phyloP scores from a whole-genome alignment of 441 rosid genomes.

The Mallotus repandus region DNA sequence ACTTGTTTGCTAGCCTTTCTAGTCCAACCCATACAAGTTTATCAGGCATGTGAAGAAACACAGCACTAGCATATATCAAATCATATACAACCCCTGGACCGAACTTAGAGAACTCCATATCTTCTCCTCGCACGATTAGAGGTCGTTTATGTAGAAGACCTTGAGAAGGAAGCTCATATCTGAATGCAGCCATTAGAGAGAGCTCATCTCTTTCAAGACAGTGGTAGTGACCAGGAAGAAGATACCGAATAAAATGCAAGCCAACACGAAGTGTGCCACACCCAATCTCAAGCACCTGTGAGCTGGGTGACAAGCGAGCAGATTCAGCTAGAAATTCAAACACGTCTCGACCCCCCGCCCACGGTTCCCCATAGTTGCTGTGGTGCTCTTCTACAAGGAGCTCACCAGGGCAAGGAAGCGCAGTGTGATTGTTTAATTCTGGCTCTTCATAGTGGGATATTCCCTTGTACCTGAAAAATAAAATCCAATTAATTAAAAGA shows the following conservation, averaged over 20 bases:
- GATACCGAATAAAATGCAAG: conserved; percentile 80
- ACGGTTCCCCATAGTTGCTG: conserved; percentile 95
- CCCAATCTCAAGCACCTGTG: conserved; percentile 85
- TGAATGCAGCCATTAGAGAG: conserved; percentile 87
- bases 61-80: conserved; percentile 95
- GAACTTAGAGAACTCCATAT: conserved; percentile 81
- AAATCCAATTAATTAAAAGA: background rate
- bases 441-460: conserved; percentile 84
- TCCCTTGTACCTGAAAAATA: conserved; percentile 73
- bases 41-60: conserved; percentile 96
- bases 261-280: conserved; percentile 98
- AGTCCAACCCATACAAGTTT: conserved; percentile 89
- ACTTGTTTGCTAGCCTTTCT: conserved; percentile 62
- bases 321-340: conserved; percentile 87
- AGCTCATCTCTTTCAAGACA: conserved; percentile 95
- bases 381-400: conserved; percentile 97
- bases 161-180: conserved; percentile 94
- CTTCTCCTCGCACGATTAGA: conserved; percentile 72
- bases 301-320: conserved; percentile 47
- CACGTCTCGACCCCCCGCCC: conserved; percentile 97
- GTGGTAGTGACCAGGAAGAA: conserved; percentile 56
- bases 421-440: conserved; percentile 63
- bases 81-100: conserved; percentile 61
- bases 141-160: conserved; percentile 90
- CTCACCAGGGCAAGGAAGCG: conserved; percentile 90